Evolutionary conservation across 2,329 filamentous ascomycete species (phyloP).

Genomic region (Fusarium oligoseptatum): DNA sequence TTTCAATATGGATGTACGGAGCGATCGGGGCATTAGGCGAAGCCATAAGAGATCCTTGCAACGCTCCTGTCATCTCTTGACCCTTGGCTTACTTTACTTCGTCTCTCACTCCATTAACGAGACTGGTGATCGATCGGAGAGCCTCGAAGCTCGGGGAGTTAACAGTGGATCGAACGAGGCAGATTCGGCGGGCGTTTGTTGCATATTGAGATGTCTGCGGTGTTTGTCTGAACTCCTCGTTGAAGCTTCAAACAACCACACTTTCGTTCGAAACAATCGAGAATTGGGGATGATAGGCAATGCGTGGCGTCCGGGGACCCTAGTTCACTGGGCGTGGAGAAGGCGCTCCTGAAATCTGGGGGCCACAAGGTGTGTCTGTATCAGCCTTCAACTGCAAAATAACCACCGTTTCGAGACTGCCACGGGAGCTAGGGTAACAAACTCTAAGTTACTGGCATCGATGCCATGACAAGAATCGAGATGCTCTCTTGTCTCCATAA

Average conservation of each 20-base stretch:
- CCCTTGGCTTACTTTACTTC: not conserved
- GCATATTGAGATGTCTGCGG: conserved; percentile 7
- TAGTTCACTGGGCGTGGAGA: conserved; percentile 30
- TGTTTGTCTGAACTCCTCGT: conserved; percentile 4
- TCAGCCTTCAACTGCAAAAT: conserved; percentile 1
- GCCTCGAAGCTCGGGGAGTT: not conserved
- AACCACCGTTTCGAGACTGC: conserved; percentile 20
- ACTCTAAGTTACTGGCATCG: conserved; percentile 5
- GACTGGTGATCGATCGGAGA: not conserved
- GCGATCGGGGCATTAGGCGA: not conserved
- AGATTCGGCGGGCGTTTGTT: conserved; percentile 2
- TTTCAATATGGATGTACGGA: conserved; percentile 6
- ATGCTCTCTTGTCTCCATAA: not conserved
- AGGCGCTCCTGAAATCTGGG: conserved; percentile 47
- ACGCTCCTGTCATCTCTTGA: conserved; percentile 1
- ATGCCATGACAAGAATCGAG: not conserved
- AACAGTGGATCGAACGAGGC: not conserved
- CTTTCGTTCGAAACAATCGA: conserved; percentile 12
- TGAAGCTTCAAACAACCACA: conserved; percentile 9
- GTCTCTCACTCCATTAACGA: not conserved
- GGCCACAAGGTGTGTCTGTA: conserved; percentile 39
- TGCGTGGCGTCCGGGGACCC: conserved; percentile 28
- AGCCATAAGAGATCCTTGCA: not conserved
- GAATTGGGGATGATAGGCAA: conserved; percentile 26
- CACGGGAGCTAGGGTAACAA: conserved; percentile 18